Base-by-base conservation (phyloP, 2,329 filamentous ascomycete genomes). In the Aaosphaeria arxii region DNA sequence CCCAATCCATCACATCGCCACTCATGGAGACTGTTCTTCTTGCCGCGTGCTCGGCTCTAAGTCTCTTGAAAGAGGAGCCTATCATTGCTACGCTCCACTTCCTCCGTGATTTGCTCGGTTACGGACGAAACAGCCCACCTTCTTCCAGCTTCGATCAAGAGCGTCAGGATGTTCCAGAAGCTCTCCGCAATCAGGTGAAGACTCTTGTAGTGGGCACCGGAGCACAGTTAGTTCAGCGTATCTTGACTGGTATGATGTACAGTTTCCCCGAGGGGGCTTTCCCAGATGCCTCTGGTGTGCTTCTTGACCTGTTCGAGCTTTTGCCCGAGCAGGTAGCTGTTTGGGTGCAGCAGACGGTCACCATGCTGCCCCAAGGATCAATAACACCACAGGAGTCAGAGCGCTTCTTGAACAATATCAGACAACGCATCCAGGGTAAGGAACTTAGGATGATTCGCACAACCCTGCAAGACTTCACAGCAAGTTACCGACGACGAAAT, bases 221-320 rank as follows among this genome's bases (percentile, higher is more conserved):
- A 35, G 86, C 90, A 62, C 75, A 84, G 47, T 77, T 99, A 30
- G 86, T 94, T 6, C 92, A 96, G 71, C 88, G 91, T 54, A 86
- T 95, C 49, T 80, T 99, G 75, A 94, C 91, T 1, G 94, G 94
- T 51, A 95, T 99, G 91, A 97, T 99, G 92, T 96, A 96, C 69
- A 95, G 88, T 0, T 99, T 99, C 74, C 95, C 94, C 0, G 84
- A 89, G 40, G 94, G 97, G 69, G 96, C 91, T 73, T 95, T 97
- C 64, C 86, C 91, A 0, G 94, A 99, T 66, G 91, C 91, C 11
- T 96, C 90, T 43, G 91, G 91, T 4, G 89, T 96, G n/a, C 74
- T 99, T 45, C 83, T 99, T 51, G 86, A 87, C 4, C 78, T 97
- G 55, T 96, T 99, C 66, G 87, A 96, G 68, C 76, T 97, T 38